Evolutionary conservation across 2,329 filamentous ascomycete genomes (phyloP), one percentile per base, ranked within the genome.

Genomic region (Polychaeton citri): DNA sequence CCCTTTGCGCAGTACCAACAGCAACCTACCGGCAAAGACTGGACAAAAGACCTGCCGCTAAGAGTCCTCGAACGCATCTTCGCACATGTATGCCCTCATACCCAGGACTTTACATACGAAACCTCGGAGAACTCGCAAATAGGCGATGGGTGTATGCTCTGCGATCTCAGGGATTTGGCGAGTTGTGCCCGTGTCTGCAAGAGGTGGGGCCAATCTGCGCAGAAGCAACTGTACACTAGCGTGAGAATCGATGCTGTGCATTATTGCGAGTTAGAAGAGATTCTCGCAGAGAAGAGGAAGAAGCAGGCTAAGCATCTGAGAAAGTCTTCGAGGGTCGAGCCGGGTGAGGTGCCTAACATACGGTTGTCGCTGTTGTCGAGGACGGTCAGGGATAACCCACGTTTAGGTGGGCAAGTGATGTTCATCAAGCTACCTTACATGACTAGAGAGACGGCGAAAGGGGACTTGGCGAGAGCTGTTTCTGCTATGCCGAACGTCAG

Each of bases 191-290:
- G 74, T 54, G 82, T 84, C 34, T 83, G 75, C 57, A 75, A 74
- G 50, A 68, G 69, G 49, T 96, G 87, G 87, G 69, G 69, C 46
- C 52, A 59, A 18, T 60, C 67, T n/a, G 72, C 71, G 21, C 68
- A 69, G 43, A 57, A 62, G 19, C 49, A 75, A 36, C 63, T 78
- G 81, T 93, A 68, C 58, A 78, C 79, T 51, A 87, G 85, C 64
- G 78, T 96, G 46, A 82, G 87, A 40, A 90, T 96, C 56, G 88
- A 96, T 56, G 74, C 82, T 13, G 87, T 95, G 20, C 88, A 96
- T 61, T 95, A 94, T 63, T 96, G 88, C 65, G 76, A 81, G 44
- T 79, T 82, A 49, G 88, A 96, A 60, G 79, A 82, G 40, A 67
- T 81, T 48, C 73, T 94, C 21, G 74, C 82, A 36, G 83, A 88